Evolutionary conservation across 208 protist genomes (phyloP), one percentile per base, ranked within the genome.

Genomic region (Leishmania mexicana): DNA sequence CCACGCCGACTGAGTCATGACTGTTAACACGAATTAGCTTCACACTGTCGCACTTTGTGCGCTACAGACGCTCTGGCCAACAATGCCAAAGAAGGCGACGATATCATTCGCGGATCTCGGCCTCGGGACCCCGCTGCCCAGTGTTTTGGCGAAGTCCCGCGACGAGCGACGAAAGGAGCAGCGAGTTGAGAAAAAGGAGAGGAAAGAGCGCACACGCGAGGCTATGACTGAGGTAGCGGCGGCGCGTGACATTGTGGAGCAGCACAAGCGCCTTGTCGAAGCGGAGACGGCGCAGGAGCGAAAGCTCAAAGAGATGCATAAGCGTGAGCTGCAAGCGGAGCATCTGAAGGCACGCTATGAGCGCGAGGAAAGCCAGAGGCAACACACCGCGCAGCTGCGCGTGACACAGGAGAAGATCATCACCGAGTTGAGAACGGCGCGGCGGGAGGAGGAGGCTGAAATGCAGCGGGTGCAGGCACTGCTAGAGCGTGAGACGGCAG

Each of bases 51-150:
- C 70, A 51, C 42, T 17, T 54, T 11, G 45, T 31, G 24, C 51
- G 51, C 10, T n/a, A 58, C 53, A 76, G 51, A 62, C 49, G 73
- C 49, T 42, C 17, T 38, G 47, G 58, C 31, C 19, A 64, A 80
- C 73, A 53, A 92, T 94, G 88, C 73, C 87, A 3, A 82, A 85
- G 47, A 95, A 95, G 76, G 72, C 80, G 58, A 83, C 78, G 21
- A 82, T 98, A n/a, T 87, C 88, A 38, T 97, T 98, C 79, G 86
- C 78, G 31, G 95, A 98, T 79, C 83, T 98, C 58, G 94, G 94
- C 1, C 88, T 98, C 40, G 86, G 87, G 40, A 95, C 89, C 40
- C 90, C 95, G 45, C 64, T 97, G 35, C 95, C 95, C 15, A 64
- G 62, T 42, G 83, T 92, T 15, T 81, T 98, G 38, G 74, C 87